Base-by-base conservation (phyloP, 1,284 basidiomycete species). In the Sanghuangporus baumii region DNA sequence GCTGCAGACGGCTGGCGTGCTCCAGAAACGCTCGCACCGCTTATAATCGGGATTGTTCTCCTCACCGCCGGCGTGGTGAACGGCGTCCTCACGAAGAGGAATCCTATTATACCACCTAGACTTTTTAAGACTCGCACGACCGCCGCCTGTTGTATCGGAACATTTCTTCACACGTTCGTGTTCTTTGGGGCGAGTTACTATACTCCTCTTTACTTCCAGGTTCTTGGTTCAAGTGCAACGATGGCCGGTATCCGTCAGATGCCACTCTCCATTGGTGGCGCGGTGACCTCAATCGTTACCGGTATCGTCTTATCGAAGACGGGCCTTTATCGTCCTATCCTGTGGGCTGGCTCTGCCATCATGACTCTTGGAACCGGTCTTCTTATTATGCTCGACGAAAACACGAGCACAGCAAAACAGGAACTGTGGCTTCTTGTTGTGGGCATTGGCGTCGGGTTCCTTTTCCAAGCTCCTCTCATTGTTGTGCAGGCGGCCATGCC, bases 91-190 rank as follows among this genome's bases (percentile, higher is more conserved):
- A 85, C 83, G 0, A 79, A 75, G 64, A 76, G 79, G 8, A 75
- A 75, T 16, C 79, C 84, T 0, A 80, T 87, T 62, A 76, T 87
- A 14, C 79, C 82, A 0, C 74, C 79, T 7, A 71, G 81, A 11
- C 59, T 84, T 14, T 80, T 82, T 70, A 73, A 73, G 66, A 81
- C 78, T 0, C 72, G 80, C 4, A 83, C 81, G 3, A 78, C 80
- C 0, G 72, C 74, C 2, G 65, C 72, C 9, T 66, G 79, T 54
- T 65, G 83, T 6, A 60, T 79, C 36, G 71, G 73, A 47, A 71
- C 69, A 3, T 72, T 79, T 63, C 57, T 78, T 20, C 81, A 82
- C 52, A 70, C 71, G 0, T 55, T 78, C 12, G 64, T 68, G n/a
- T 81, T 83, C 69, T 77, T 79, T 61, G 67, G 40, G 57, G 62